phyloP scores from a whole-genome alignment of 805 yeast genomes.

The Saccharomycopsis schoenii region DNA sequence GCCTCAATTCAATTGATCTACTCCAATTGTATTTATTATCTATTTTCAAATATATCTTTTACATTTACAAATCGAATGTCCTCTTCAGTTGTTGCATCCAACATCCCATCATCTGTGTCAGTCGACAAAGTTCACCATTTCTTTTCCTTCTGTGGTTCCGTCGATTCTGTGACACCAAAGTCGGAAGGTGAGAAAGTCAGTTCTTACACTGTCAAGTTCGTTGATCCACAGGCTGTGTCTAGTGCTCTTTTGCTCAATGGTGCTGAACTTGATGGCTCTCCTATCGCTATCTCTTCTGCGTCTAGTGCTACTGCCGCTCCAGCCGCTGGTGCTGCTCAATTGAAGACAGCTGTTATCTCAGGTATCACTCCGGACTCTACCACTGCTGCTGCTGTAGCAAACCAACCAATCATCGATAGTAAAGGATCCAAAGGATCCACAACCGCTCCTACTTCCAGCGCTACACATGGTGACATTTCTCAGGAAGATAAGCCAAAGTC shows the following conservation, averaged over 20 bases:
- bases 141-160: constrained; percentile 66
- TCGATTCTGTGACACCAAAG: constrained; percentile 22
- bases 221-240: constrained; percentile 47
- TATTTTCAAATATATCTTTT: neutral
- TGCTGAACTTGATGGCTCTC: constrained; percentile 56
- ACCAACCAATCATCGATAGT: constrained; percentile 15
- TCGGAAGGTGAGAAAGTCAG: constrained; percentile 28
- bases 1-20: too few relatives aligned
- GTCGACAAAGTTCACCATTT: constrained; percentile 49
- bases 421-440: constrained; percentile 16
- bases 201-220: constrained; percentile 41
- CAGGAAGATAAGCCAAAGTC: constrained; percentile 75
- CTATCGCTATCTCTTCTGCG: constrained; percentile 30
- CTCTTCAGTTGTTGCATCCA: constrained; percentile 40
- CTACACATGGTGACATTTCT: constrained; percentile 35
- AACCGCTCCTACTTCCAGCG: constrained; percentile 13
- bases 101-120: constrained; percentile 41
- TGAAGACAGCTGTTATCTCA: constrained; percentile 4
- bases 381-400: constrained; percentile 18
- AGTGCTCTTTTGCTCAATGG: constrained; percentile 66
- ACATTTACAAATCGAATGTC: neutral
- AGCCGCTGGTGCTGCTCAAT: constrained; percentile 6
- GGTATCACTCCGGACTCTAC: constrained; percentile 17
- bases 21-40: too few relatives aligned
- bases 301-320: constrained; percentile 18